A percentile compares a stretch with the other conserved stretches of the same genome.
Evolutionary conservation across 108 stramenopile genomes (phyloP).

Genomic region (Cylindrotheca fusiformis): DNA sequence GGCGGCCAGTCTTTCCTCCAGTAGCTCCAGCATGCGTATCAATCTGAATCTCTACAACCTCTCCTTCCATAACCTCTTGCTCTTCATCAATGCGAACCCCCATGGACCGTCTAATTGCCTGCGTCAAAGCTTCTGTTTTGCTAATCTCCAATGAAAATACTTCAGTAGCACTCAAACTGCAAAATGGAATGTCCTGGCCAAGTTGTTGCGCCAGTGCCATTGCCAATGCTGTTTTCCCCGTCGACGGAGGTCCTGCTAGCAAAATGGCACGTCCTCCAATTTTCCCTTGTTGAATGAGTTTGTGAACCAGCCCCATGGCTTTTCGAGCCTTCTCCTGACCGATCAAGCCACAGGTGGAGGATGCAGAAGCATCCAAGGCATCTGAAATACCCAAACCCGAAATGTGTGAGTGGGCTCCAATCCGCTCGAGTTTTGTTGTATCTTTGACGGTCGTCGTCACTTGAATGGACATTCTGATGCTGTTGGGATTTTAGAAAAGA

Average conservation of each 20-base stretch:
- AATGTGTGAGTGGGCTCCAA: constrained; percentile 99
- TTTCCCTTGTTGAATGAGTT: constrained; percentile 91
- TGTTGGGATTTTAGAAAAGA: neutral
- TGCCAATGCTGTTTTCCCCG: constrained; percentile 99
- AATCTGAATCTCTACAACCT: constrained; percentile 99
- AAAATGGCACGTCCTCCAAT: constrained; percentile 98
- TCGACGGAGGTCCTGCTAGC: constrained; percentile 96
- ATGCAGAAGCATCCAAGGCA: constrained; percentile 73
- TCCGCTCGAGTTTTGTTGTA: constrained; percentile 89
- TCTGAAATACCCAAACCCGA: constrained; percentile 97
- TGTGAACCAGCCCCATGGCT: constrained; percentile 95
- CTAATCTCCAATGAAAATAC: constrained; percentile 97
- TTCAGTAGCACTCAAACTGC: constrained; percentile 93
- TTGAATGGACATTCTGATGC: constrained; percentile 29
- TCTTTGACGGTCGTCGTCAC: constrained; percentile 35
- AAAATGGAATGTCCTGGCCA: constrained; percentile 91
- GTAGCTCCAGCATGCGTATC: constrained; percentile 59
- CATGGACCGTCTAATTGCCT: constrained; percentile 93
- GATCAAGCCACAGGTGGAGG: constrained; percentile 74
- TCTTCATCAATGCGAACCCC: constrained; percentile 98
- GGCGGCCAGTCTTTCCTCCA: constrained; percentile 87
- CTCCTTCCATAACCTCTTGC: constrained; percentile 98
- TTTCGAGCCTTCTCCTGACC: constrained; percentile 96
- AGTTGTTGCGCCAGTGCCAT: constrained; percentile 96
- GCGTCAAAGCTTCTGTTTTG: constrained; percentile 99